Evolutionary conservation across 371 early-diverging fungal genomes (phyloP).

Genomic region (Lichtheimia ornata): DNA sequence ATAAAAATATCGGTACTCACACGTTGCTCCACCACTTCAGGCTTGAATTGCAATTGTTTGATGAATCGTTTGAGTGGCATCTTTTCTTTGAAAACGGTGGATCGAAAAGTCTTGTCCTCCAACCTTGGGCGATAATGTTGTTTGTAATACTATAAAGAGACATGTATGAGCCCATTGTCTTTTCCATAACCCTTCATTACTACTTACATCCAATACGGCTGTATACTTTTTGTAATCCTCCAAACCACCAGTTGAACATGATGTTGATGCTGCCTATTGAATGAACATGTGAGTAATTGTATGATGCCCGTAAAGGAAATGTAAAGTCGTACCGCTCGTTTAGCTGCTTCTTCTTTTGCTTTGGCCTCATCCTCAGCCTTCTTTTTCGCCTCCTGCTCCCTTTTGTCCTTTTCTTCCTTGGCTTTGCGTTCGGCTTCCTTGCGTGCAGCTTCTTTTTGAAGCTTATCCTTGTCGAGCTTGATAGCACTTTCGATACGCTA

Average conservation of each 20-base stretch:
- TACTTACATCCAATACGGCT: conserved; percentile 26
- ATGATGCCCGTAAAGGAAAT: background rate
- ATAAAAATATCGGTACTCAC: background rate
- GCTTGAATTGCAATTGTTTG: conserved; percentile 17
- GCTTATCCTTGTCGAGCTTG: conserved; percentile 7
- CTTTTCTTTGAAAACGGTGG: conserved; percentile 18
- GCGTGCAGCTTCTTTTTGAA: background rate
- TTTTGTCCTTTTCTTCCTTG: conserved; percentile 25
- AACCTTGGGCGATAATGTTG: conserved; percentile 10
- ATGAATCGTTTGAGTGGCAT: conserved; percentile 8
- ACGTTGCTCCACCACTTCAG: conserved; percentile 15
- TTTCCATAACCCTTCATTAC: background rate
- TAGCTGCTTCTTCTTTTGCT: conserved; percentile 22
- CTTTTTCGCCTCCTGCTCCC: conserved; percentile 26
- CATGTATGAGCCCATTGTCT: background rate
- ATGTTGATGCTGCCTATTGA: conserved; percentile 20
- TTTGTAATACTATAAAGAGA: background rate
- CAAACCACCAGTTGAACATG: conserved; percentile 29
- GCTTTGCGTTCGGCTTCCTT: conserved; percentile 17
- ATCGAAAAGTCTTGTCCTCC: conserved; percentile 2
- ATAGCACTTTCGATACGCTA: conserved; percentile 2
- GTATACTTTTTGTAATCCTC: conserved; percentile 37
- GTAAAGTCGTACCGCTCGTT: conserved; percentile 11
- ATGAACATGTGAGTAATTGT: background rate
- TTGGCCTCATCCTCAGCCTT: conserved; percentile 21